phyloP scores from a whole-genome alignment of 2,329 filamentous ascomycete genomes.

The Trichoderma sp. region DNA sequence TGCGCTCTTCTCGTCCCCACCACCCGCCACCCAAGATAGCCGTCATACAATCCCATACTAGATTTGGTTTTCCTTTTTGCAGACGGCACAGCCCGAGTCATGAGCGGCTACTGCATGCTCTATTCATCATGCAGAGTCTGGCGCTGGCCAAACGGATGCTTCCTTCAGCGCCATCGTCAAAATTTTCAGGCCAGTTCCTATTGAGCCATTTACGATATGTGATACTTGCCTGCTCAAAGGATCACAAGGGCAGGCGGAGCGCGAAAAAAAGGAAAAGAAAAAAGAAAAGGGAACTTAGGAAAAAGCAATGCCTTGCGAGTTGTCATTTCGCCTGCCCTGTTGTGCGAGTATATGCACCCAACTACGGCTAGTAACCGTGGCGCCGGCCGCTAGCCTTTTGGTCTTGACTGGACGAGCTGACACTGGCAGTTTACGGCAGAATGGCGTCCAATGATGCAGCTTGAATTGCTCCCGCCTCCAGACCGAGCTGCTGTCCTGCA shows the following conservation, averaged over 20 bases:
- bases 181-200: not conserved
- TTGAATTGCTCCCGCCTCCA: not conserved
- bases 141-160: not conserved
- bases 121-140: not conserved
- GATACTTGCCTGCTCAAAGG: not conserved
- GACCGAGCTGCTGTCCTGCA: constrained; percentile 17
- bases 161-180: not conserved
- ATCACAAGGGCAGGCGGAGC: not conserved
- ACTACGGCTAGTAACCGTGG: not conserved
- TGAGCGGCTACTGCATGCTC: not conserved
- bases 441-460: constrained; percentile 2
- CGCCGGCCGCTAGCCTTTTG: not conserved
- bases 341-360: not conserved
- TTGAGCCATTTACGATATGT: not conserved
- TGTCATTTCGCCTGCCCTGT: constrained; percentile 26
- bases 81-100: not conserved
- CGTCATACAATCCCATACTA: not conserved
- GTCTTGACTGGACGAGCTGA: not conserved
- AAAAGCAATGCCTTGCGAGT: constrained; percentile 24
- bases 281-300: constrained; percentile 17
- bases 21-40: not conserved
- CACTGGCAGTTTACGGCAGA: not conserved
- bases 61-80: not conserved
- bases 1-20: not conserved
- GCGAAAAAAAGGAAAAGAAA: constrained; percentile 18